Evolutionary conservation across 768 basidiomycete genomes (phyloP).

Genomic region (Boletus pseudo-olivaceus): DNA sequence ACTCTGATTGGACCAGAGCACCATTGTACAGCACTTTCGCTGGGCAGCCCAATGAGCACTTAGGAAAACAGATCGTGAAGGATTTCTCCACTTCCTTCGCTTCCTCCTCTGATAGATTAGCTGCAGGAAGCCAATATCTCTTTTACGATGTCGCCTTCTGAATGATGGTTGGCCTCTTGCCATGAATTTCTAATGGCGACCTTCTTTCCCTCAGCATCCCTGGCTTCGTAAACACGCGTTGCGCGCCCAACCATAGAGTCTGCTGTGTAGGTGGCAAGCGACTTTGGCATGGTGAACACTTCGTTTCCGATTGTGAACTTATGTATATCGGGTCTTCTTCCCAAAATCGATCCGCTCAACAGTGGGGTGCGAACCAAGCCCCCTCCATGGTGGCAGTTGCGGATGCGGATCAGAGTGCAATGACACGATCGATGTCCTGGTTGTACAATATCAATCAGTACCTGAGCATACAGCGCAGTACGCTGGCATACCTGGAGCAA

Average conservation of each 20-base stretch:
- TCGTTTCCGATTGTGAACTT: not conserved
- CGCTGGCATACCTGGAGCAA: not conserved
- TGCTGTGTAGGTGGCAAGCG: not conserved
- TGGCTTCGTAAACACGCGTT: constrained; percentile 1
- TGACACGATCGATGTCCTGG: constrained; percentile 1
- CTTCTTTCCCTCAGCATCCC: not conserved
- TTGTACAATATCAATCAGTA: not conserved
- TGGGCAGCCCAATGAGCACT: too few species aligned
- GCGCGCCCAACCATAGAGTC: not conserved
- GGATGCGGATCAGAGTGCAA: too few species aligned
- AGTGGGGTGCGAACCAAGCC: constrained; percentile 6
- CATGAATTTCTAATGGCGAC: constrained; percentile 11
- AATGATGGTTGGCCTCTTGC: not conserved
- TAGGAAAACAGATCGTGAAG: too few species aligned
- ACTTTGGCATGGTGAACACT: not conserved
- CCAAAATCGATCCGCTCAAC: not conserved
- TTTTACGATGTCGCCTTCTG: not conserved
- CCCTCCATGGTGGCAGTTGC: too few species aligned
- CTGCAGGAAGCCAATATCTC: too few species aligned
- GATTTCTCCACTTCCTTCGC: too few species aligned
- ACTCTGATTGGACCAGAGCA: too few species aligned
- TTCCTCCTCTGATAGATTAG: not conserved
- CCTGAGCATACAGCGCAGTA: not conserved
- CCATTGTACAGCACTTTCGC: too few species aligned
- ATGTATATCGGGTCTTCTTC: not conserved